These are phyloP conservation scores for Trichoderma afroharzianum DNA, from an alignment of 2,329 filamentous ascomycete genomes.

Conservation along the genomic window DNA sequence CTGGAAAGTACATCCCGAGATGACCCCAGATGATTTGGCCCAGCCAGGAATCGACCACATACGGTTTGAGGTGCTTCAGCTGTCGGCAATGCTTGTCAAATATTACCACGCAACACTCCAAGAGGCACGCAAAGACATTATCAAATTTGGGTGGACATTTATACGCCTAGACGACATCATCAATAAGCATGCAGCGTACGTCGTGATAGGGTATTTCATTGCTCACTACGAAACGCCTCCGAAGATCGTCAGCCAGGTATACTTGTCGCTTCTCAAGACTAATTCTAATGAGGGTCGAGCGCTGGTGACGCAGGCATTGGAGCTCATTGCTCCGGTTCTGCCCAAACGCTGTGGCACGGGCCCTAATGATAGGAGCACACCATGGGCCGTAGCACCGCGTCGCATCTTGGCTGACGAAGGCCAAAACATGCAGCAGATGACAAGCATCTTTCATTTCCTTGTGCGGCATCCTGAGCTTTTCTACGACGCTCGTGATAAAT, in stretches of 20 bases:
- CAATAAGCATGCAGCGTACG: conserved; percentile 97
- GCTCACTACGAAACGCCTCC: conserved; percentile 92
- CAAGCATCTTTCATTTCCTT: conserved; percentile 95
- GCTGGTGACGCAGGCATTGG: conserved; percentile 88
- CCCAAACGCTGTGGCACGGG: conserved; percentile 73
- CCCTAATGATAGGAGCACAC: conserved; percentile 67
- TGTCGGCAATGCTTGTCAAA: conserved; percentile 92
- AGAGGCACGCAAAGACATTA: conserved; percentile 93
- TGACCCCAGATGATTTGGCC: conserved; percentile 75
- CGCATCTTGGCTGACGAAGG: conserved; percentile 92
- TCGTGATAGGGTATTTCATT: conserved; percentile 96
- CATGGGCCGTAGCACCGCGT: conserved; percentile 87
- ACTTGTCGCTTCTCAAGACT: conserved; percentile 83
- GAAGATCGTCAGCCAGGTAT: conserved; percentile 95
- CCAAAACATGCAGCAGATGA: conserved; percentile 92
- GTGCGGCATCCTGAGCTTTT: conserved; percentile 90
- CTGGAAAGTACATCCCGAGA: conserved; percentile 84
- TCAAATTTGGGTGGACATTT: conserved; percentile 98
- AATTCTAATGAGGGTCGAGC: conserved; percentile 93
- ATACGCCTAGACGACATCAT: conserved; percentile 98
- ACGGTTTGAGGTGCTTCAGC: conserved; percentile 89
- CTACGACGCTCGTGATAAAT: conserved; percentile 90
- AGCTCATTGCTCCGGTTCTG: conserved; percentile 90
- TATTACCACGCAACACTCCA: conserved; percentile 86
- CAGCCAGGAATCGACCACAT: conserved; percentile 92